Evolutionary conservation across 106 monocot genomes (phyloP), one percentile per base, ranked within the genome.

Genomic region (Triglochin maritima): DNA sequence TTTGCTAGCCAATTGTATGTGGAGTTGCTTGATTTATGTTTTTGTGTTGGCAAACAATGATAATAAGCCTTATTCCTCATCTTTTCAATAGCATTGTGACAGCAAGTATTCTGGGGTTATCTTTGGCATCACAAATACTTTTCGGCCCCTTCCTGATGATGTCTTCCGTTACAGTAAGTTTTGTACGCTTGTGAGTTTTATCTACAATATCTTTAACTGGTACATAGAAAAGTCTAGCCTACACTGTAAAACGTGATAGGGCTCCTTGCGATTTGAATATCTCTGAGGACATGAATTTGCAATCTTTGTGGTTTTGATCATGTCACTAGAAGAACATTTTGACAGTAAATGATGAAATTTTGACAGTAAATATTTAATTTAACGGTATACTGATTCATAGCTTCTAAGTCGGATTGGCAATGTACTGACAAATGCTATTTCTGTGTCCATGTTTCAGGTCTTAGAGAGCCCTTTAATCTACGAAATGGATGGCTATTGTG

Each of bases 401-500:
- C 29, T 29, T 29, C 29, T 29, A 29, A 29, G 29, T 29, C 29
- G 29, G 29, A 29, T 29, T 29, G 29, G 29, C 29, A 1, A 29
- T 29, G 49, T 63, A 57, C 47, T 63, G 53, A 9, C 48, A 14
- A 13, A 46, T 68, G 7, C 17, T 67, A 15, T 2, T 4, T 60
- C 44, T 69, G 50, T 44, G 4, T 41, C 44, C 54, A 53, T 69
- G 54, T 74, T 77, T 71, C 83, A 92, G 89, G 87, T 78, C 56
- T 71, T 57, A 87, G 79, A 67, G 82, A 83, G 55, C 89, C 94
- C 51, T 89, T 90, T 58, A 76, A 83, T 67, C 80, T 90, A 51
- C 69, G 69, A 44, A 74, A 84, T 70, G 94, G 94, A 55, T 94
- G 89, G 94, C 76, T 94, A 74, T 69, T 94, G 17, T 94, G 89